Conservation (phyloP, 2,329 filamentous ascomycete genomes). For the Epichloe glyceriae region DNA sequence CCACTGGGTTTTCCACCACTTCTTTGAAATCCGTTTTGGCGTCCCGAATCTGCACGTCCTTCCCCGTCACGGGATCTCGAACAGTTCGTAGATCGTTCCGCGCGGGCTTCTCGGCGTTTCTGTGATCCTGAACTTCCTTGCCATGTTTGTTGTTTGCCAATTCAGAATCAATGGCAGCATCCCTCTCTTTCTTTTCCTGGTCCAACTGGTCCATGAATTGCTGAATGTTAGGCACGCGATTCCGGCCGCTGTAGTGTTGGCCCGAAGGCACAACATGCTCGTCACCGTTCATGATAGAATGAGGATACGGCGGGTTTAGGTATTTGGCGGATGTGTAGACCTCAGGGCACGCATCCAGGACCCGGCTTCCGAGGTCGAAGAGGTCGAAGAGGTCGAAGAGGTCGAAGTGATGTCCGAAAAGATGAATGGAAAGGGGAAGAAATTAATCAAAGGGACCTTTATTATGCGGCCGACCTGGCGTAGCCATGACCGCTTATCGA, state of each 20-base stretch:
- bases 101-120: constrained; percentile 22
- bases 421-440: not conserved
- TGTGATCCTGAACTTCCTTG: constrained; percentile 30
- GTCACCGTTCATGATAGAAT: constrained; percentile 22
- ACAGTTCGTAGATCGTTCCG: constrained; percentile 52
- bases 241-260: constrained; percentile 69
- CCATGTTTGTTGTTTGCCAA: constrained; percentile 24
- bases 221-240: constrained; percentile 78
- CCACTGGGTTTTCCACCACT: constrained; percentile 57
- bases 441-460: too few species aligned
- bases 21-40: constrained; percentile 57
- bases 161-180: constrained; percentile 54
- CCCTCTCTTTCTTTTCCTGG: constrained; percentile 61
- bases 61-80: constrained; percentile 79
- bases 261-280: constrained; percentile 31
- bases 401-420: not conserved
- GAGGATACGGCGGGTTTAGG: not conserved
- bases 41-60: constrained; percentile 75
- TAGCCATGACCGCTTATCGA: not conserved
- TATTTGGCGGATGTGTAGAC: not conserved
- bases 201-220: constrained; percentile 73
- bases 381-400: too few species aligned
- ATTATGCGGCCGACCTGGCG: not conserved
- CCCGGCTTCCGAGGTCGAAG: not conserved
- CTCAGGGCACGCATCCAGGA: not conserved